Base-by-base conservation (phyloP, 805 yeast species). In the Saccharomycopsis synnaedendra region DNA sequence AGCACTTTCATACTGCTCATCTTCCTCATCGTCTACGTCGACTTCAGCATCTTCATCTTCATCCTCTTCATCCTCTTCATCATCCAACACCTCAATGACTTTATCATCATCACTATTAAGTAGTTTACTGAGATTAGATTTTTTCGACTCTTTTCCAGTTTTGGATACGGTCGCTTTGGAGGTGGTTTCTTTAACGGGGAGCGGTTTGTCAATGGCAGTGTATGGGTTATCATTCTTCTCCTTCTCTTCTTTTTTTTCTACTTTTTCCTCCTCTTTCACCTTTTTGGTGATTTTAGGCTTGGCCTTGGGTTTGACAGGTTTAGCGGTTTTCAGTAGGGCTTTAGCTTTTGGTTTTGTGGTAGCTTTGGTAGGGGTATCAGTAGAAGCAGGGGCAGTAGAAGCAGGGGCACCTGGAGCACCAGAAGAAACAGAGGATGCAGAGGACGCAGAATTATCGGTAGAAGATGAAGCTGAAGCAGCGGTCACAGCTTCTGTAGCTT, bases 41-140 rank as follows among this genome's bases (percentile, higher is more conserved):
- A 32, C 45, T 11, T 46, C 49, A 3, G 47, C 55, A 32, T 49
- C 52, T 28, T 49, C 53, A 10, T 52, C 52, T 6, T 47, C 48
- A 9, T 51, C 51, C 19, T 51, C 51, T 5, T 46, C 50, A n/a
- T 42, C 46, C 28, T 46, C 49, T 4, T 41, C 45, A 5, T 42
- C 47, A 32, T 51, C 52, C 9, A 41, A 45, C 4, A 39, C 47
- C 19, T 49, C 53, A 9, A 43, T 44, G 27, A 45, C 46, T n/a
- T 42, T 48, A 9, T 45, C 53, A 4, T 47, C 50, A 27, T 47
- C 50, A n/a, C 46, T 47, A 31, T 48, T 48, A 27, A 48, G 38
- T 11, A 48, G 29, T 11, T 44, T 34, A 48, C 33, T 45, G 41
- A 5, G 44, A 28, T 32, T 48, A 6, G 11, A 35, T 8, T 28